Percentiles rank a stretch among this genome's conserved stretches.
These are phyloP conservation scores for Colletotrichum tropicicola DNA, from an alignment of 2,329 filamentous ascomycete species.

Conservation along the genomic window DNA sequence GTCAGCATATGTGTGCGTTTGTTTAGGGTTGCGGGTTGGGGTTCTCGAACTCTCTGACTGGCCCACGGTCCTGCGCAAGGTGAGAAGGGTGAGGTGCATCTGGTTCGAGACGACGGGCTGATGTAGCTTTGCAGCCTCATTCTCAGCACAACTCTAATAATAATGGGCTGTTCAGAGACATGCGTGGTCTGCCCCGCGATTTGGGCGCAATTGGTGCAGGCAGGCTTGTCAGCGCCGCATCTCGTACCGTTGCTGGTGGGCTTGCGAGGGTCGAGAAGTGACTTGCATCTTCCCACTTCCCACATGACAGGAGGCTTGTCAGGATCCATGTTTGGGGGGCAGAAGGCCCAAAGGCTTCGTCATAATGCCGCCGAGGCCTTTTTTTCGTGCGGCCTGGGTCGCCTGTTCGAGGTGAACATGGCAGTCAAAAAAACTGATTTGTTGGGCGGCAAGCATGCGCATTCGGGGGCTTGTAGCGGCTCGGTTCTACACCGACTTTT, in stretches of 20 bases:
- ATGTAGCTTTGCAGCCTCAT: conserved; percentile 14
- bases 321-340: conserved; percentile 10
- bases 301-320: conserved; percentile 12
- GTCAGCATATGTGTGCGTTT: neutral
- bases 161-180: neutral
- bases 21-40: conserved; percentile 5
- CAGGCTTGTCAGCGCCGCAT: conserved; percentile 5
- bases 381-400: neutral
- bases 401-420: conserved; percentile 1
- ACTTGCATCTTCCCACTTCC: conserved; percentile 29
- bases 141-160: conserved; percentile 13
- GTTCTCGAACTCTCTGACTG: neutral
- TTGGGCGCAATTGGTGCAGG: neutral
- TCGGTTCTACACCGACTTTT: conserved; percentile 33
- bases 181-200: conserved; percentile 24
- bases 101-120: neutral
- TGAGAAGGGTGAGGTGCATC: too few relatives aligned
- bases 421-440: conserved; percentile 19
- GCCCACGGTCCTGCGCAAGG: neutral
- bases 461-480: conserved; percentile 13
- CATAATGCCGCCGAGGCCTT: conserved; percentile 13
- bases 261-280: conserved; percentile 21
- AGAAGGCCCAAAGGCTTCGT: conserved; percentile 16
- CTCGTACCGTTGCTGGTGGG: conserved; percentile 10
- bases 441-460: conserved; percentile 28